Conservation (phyloP, 2,329 filamentous ascomycete genomes). For the Phialocephala sp. region DNA sequence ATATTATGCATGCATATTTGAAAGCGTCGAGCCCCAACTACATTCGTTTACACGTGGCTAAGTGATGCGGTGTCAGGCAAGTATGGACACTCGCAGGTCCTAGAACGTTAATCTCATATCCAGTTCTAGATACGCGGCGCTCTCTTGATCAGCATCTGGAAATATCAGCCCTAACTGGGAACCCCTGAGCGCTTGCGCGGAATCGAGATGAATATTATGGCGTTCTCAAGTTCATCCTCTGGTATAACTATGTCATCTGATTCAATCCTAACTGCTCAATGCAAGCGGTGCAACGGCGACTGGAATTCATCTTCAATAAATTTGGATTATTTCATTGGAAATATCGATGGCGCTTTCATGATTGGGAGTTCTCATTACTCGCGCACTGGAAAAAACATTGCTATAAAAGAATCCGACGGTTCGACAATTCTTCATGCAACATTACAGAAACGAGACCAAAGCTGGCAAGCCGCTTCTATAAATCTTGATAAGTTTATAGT, state of each 20-base stretch:
- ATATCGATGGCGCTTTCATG: not conserved
- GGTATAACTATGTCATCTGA: not conserved
- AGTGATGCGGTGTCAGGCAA: not conserved
- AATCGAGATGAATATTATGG: not conserved
- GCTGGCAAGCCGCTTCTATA: not conserved
- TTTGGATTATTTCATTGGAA: not conserved
- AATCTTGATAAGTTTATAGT: not conserved
- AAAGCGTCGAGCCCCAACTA: not conserved
- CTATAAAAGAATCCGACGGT: not conserved
- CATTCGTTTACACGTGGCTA: not conserved
- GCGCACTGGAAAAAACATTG: not conserved
- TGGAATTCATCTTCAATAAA: not conserved
- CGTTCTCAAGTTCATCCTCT: not conserved
- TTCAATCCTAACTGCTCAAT: not conserved
- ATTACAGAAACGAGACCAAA: not conserved
- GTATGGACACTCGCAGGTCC: not conserved
- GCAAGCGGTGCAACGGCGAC: not conserved
- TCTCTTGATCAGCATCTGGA: too few relatives aligned
- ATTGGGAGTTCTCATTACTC: not conserved
- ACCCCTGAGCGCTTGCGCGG: too few relatives aligned
- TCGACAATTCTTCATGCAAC: not conserved
- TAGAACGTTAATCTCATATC: not conserved
- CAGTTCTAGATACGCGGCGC: too few relatives aligned
- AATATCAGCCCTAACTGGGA: too few relatives aligned
- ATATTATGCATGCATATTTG: not conserved